Conservation (phyloP, 2,329 filamentous ascomycete species). For the Talaromyces sp. region DNA sequence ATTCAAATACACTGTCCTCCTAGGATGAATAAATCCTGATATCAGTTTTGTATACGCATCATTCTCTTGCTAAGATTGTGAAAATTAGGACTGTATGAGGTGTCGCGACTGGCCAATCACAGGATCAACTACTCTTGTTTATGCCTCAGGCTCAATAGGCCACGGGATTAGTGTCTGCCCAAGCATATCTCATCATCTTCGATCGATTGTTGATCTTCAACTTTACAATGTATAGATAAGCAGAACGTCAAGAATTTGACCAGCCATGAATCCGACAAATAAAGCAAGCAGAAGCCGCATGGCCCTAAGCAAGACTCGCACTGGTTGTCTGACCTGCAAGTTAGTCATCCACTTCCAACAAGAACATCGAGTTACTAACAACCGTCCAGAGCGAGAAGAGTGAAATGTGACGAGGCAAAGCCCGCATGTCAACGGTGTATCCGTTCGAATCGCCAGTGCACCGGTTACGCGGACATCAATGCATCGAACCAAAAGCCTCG, state of each 20-base stretch:
- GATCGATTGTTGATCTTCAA: background rate
- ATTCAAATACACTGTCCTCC: too few relatives aligned
- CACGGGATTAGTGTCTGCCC: background rate
- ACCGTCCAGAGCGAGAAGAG: constrained; percentile 3
- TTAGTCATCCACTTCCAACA: background rate
- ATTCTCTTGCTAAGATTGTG: background rate
- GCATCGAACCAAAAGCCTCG: background rate
- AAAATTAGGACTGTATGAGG: background rate
- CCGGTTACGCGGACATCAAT: constrained; percentile 3
- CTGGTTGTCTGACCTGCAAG: constrained; percentile 15
- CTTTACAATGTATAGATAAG: background rate
- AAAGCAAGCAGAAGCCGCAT: constrained; percentile 9
- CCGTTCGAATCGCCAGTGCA: constrained; percentile 5
- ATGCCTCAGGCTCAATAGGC: background rate
- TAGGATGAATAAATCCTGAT: background rate
- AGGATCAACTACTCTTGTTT: background rate
- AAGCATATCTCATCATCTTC: background rate
- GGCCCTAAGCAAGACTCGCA: constrained; percentile 7
- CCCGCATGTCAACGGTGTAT: constrained; percentile 12
- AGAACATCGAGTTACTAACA: background rate
- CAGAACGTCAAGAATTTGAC: background rate
- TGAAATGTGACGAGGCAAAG: constrained; percentile 15
- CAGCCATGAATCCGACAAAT: background rate
- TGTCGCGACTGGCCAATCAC: background rate
- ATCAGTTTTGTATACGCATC: background rate